Evolutionary conservation across 139 green algal genomes (phyloP).

Genomic region (Trebouxia sp.): DNA sequence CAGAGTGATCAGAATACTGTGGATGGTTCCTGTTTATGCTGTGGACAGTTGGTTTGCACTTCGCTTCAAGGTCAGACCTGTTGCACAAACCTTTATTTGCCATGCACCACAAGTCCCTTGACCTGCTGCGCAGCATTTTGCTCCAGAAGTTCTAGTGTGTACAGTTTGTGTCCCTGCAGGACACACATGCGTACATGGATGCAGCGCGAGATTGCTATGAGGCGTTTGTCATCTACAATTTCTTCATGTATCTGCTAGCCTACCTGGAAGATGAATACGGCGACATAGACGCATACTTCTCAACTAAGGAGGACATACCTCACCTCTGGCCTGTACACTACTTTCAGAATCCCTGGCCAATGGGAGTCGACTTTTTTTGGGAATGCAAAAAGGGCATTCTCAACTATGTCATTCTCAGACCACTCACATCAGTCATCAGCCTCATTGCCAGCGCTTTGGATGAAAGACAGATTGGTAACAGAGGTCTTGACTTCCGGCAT

Average conservation of each 20-base stretch:
- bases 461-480: neutral
- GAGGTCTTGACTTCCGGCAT: constrained; percentile 42
- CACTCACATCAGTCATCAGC: constrained; percentile 63
- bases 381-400: constrained; percentile 85
- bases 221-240: constrained; percentile 96
- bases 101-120: too few relatives aligned
- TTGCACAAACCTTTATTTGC: too few relatives aligned
- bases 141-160: neutral
- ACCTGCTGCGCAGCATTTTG: neutral
- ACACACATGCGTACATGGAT: constrained; percentile 73
- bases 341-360: constrained; percentile 52
- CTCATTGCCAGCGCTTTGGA: constrained; percentile 2
- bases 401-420: constrained; percentile 90
- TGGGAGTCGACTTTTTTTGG: constrained; percentile 69
- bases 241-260: constrained; percentile 90
- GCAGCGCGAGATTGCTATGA: constrained; percentile 91
- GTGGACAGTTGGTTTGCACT: constrained; percentile 76
- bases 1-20: constrained; percentile 89
- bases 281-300: constrained; percentile 68
- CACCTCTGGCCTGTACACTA: constrained; percentile 70
- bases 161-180: neutral
- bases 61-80: constrained; percentile 4
- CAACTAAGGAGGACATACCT: constrained; percentile 50
- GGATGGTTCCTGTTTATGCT: constrained; percentile 92
- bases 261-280: constrained; percentile 84